A percentile compares a stretch with the other conserved stretches of the same genome.
phyloP scores from a whole-genome alignment of 208 protist genomes.

The Acanthamoeba castellanii region DNA sequence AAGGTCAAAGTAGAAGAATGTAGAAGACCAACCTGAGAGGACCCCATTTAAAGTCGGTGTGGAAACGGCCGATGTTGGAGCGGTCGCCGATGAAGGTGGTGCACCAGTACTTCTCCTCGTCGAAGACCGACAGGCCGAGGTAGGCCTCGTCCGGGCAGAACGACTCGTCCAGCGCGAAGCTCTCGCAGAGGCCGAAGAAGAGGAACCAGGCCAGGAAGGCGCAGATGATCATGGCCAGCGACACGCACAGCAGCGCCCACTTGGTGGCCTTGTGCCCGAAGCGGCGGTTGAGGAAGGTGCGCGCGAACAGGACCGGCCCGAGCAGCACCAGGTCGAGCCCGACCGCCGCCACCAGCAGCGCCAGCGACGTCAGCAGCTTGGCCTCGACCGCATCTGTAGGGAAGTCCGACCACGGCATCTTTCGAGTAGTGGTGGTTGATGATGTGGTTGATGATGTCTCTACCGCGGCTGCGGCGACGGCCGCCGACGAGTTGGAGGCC shows the following conservation, averaged over 20 bases:
- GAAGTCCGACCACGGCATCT: neutral
- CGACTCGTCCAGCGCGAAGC: slow-evolving; percentile 19
- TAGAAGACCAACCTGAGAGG: slow-evolving; percentile 9
- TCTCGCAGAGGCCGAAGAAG: slow-evolving; percentile 41
- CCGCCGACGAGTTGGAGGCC: neutral
- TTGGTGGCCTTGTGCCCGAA: slow-evolving; percentile 1
- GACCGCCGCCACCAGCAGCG: neutral
- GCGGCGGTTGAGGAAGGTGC: neutral
- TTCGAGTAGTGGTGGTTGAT: neutral
- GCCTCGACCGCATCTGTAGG: slow-evolving; percentile 5
- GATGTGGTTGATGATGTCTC: no score
- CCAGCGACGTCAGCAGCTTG: slow-evolving; percentile 7
- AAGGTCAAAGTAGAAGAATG: neutral
- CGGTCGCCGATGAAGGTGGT: slow-evolving; percentile 41
- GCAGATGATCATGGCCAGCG: slow-evolving; percentile 42
- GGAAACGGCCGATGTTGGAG: neutral
- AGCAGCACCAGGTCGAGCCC: slow-evolving; percentile 14
- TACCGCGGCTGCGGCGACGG: neutral
- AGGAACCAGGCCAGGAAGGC: slow-evolving; percentile 53
- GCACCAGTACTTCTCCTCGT: slow-evolving; percentile 57
- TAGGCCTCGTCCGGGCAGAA: slow-evolving; percentile 39
- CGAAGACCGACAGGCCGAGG: slow-evolving; percentile 28
- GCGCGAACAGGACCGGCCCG: neutral
- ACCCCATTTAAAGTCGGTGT: slow-evolving; percentile 23
- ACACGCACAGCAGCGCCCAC: slow-evolving; percentile 20